Base-by-base conservation (phyloP, 1,284 basidiomycete species). In the Ustilago tritici region DNA sequence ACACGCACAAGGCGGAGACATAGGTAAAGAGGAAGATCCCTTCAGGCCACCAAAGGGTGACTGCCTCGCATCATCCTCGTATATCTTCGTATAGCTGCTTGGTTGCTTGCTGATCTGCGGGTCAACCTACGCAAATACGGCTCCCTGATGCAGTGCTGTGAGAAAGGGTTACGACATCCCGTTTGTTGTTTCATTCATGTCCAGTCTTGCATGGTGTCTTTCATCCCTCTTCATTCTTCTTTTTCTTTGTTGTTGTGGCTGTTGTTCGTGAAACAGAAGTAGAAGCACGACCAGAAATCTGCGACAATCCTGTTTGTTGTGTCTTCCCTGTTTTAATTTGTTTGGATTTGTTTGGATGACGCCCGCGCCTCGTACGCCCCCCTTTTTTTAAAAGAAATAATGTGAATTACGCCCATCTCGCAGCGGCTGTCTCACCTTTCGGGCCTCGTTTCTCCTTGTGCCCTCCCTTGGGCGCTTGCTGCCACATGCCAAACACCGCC, bases 231-330 rank as follows among this genome's bases (percentile, higher is more conserved):
- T 34, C 8, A 23, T 23, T 23, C 23, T 23, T 23, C 2, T 23
- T 23, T 23, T 12, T 12, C 55, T 11, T 14, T 28, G 19, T 4
- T 19, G 17, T n/a, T 43, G 32, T 36, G 19, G 19, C 34, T 35
- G 19, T 32, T 58, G 23, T 38, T 40, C 15, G 50, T 35, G 41
- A 58, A 38, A 40, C 50, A 61, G 50, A 35, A 55, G 40, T 32
- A 15, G 23, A 5, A 31, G 56, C 23, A 3, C 11, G n/a, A 23
- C 23, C 23, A 23, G 23, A 23, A 63, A 50, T 55, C 59, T 61
- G 32, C 46, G 35, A 67, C 65, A 61, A 11, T 14, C 54, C 28
- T 67, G 59, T 67, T 67, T 67, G 65, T 67, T 61, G 65, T 49
- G 52, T 49, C 56, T 64, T 47, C 15, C n/a, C 9, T n/a, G 12